These are phyloP conservation scores for Drechslera avenae DNA, from an alignment of 2,329 filamentous ascomycete genomes.

Conservation along the genomic window DNA sequence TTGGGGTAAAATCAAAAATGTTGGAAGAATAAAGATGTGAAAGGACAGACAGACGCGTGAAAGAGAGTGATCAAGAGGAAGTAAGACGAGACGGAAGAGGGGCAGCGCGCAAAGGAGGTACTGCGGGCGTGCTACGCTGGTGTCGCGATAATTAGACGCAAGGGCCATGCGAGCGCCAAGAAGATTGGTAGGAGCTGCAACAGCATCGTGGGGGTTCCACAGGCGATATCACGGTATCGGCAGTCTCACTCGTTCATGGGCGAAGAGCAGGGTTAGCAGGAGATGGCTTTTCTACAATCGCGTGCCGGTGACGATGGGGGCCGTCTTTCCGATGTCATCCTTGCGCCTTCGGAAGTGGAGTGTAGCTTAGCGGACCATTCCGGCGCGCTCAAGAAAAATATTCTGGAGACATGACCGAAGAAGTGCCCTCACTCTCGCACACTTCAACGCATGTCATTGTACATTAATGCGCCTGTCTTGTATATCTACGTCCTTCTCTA, in stretches of 20 bases:
- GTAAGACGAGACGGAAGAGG: neutral
- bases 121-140: constrained; percentile 10
- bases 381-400: constrained; percentile 35
- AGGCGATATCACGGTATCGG: too few relatives aligned
- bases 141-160: constrained; percentile 10
- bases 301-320: constrained; percentile 3
- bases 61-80: constrained; percentile 12
- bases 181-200: neutral
- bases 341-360: constrained; percentile 18
- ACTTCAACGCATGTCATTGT: constrained; percentile 34
- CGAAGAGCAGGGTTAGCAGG: neutral
- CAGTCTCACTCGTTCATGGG: neutral
- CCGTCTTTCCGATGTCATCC: constrained; percentile 12
- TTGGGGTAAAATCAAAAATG: constrained; percentile 10
- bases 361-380: constrained; percentile 28
- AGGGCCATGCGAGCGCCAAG: constrained; percentile 9
- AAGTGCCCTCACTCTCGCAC: constrained; percentile 10
- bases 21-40: constrained; percentile 18
- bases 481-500: constrained; percentile 29
- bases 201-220: neutral
- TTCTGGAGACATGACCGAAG: constrained; percentile 26
- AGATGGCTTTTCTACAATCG: neutral
- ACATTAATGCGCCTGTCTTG: constrained; percentile 43
- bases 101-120: constrained; percentile 3
- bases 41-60: constrained; percentile 20